Evolutionary conservation across 768 basidiomycete species (phyloP).

Genomic region (Strobilomyces dryophilus): DNA sequence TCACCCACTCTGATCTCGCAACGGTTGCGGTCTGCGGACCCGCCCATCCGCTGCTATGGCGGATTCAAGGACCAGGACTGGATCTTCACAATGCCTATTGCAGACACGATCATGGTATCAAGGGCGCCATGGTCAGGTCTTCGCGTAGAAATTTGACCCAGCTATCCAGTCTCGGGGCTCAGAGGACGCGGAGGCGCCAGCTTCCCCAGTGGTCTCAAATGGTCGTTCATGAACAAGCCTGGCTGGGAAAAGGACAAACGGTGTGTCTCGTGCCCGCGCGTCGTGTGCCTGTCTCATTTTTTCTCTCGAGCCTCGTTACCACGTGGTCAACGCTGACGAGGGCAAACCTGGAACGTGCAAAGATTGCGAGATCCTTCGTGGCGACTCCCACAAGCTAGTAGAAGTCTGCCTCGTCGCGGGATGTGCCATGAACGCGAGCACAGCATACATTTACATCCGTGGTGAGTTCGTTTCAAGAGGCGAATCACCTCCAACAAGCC

Average conservation of each 20-base stretch:
- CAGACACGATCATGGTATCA: constrained; percentile 86
- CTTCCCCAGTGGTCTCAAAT: no score
- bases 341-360: constrained; percentile 99
- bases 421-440: constrained; percentile 93
- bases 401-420: constrained; percentile 98
- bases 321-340: constrained; percentile 98
- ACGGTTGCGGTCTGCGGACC: constrained; percentile 71
- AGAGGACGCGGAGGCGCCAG: constrained; percentile 78
- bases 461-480: constrained; percentile 98
- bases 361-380: constrained; percentile 95
- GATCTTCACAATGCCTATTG: constrained; percentile 92
- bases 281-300: neutral
- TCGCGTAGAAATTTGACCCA: neutral
- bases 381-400: constrained; percentile 97
- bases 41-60: constrained; percentile 90
- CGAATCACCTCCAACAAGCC: constrained; percentile 89
- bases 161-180: constrained; percentile 61
- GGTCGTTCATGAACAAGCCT: constrained; percentile 95
- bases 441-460: constrained; percentile 98
- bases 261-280: constrained; percentile 33
- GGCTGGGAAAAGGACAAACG: constrained; percentile 92
- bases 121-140: constrained; percentile 73
- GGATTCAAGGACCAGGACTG: constrained; percentile 93
- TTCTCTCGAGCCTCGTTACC: constrained; percentile 78
- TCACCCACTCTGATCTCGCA: constrained; percentile 45